Evolutionary conservation across 2,329 filamentous ascomycete species (phyloP).

Genomic region (Trichoderma pleuroti): DNA sequence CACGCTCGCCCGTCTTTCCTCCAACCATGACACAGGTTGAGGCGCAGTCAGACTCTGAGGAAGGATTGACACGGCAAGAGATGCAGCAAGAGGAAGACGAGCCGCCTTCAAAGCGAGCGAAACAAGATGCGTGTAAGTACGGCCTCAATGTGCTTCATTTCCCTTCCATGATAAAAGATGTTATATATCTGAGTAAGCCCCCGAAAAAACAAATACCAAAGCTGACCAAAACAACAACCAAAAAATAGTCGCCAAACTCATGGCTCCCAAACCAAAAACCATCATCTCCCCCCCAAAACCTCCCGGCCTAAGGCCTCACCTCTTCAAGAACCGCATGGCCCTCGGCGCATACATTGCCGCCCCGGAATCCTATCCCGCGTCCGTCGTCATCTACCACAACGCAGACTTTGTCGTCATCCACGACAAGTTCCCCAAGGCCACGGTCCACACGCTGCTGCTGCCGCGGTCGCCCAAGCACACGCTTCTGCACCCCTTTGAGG

Average conservation of each 20-base stretch:
- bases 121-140: slow-evolving; percentile 42
- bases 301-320: slow-evolving; percentile 26
- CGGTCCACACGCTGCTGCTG: slow-evolving; percentile 82
- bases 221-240: not conserved
- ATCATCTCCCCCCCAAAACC: slow-evolving; percentile 19
- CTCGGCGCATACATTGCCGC: slow-evolving; percentile 64
- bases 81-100: slow-evolving; percentile 33
- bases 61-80: slow-evolving; percentile 43
- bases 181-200: not conserved
- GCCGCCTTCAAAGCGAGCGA: slow-evolving; percentile 21
- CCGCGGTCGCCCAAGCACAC: slow-evolving; percentile 63
- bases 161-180: not conserved
- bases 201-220: not conserved
- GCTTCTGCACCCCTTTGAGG: slow-evolving; percentile 70
- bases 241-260: slow-evolving; percentile 35
- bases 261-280: slow-evolving; percentile 35
- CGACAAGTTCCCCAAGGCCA: slow-evolving; percentile 83
- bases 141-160: not conserved
- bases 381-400: slow-evolving; percentile 62
- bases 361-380: slow-evolving; percentile 59
- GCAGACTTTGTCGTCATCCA: slow-evolving; percentile 70
- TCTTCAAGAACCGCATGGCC: slow-evolving; percentile 54
- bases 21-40: slow-evolving; percentile 17
- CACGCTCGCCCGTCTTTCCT: not conserved
- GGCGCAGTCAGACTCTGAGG: slow-evolving; percentile 32